Base-by-base conservation (phyloP, 345 rosid genomes). In the Nasturtium officinale region DNA sequence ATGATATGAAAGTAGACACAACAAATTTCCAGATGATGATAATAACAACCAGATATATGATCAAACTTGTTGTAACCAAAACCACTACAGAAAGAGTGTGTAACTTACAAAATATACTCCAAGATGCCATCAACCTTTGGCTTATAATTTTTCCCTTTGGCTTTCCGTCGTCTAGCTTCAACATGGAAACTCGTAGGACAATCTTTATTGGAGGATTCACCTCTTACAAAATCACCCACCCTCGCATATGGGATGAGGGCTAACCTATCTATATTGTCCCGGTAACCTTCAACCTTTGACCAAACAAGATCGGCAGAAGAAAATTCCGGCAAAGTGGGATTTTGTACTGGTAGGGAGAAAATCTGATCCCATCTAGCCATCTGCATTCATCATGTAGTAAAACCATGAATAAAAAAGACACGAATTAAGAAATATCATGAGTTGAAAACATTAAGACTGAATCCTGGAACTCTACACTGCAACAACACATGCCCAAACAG, bases 291-390 rank as follows among this genome's bases (percentile, higher is more conserved):
- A 61, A 95, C 87, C 80, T 91, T 95, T 0, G 98, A 88, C 99
- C 99, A 91, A 40, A 90, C 97, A 61, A 91, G 65, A 58, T 95
- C 89, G 10, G 78, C 78, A 46, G 98, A 82, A 42, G 92, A 86
- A 68, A 95, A 95, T 72, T 95, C 98, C 64, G 84, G 73, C 57
- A 89, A 73, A 2, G 94, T 82, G 16, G 97, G 99, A 70, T 84
- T 91, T 82, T 91, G 98, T 18, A 91, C 94, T 0, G 98, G 98
- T 38, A 91, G 85, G 52, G 99, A 87, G 78, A 95, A 81, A 61
- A 95, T 90, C 84, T 80, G 87, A 76, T 95, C 99, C 99, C 99
- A 91, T 73, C 98, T 83, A 46, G 99, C 98, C 99, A 91, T 95
- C 96, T 89, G 83, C 35, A 69, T 68, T 37, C 51, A 61, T 53